Percentiles rank a stretch among this genome's conserved stretches.
These are phyloP conservation scores for Fusarium aywerte DNA, from an alignment of 2,329 filamentous ascomycete genomes.

Conservation along the genomic window DNA sequence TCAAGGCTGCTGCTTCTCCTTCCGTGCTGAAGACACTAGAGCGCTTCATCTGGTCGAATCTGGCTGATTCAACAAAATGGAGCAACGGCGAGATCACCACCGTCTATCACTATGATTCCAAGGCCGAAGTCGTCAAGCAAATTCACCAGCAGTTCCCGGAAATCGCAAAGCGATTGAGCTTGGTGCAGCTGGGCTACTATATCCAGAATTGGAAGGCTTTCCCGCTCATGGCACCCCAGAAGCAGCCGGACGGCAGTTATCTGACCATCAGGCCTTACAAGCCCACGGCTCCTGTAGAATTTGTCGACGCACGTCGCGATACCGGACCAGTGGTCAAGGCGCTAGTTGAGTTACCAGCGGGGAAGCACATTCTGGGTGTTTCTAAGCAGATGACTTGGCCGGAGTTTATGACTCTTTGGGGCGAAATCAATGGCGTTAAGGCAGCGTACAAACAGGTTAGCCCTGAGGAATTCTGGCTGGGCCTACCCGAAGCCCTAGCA, in stretches of 20 bases:
- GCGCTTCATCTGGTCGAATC: constrained; percentile 26
- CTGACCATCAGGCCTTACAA: neutral
- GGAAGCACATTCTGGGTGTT: neutral
- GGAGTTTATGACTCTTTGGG: constrained; percentile 27
- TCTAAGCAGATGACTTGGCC: constrained; percentile 16
- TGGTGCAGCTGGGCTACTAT: neutral
- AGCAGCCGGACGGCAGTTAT: constrained; percentile 12
- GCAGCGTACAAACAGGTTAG: constrained; percentile 35
- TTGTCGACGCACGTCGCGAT: neutral
- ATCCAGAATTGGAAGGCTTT: constrained; percentile 13
- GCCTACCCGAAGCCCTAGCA: neutral
- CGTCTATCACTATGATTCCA: constrained; percentile 29
- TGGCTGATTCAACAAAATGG: constrained; percentile 27
- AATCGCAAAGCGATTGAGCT: constrained; percentile 14
- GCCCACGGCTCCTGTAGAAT: constrained; percentile 2
- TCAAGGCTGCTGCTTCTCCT: constrained; percentile 21
- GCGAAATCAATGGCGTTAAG: constrained; percentile 25
- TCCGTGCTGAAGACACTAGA: constrained; percentile 9
- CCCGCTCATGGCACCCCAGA: neutral
- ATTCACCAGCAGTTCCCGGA: constrained; percentile 12
- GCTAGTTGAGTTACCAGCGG: neutral
- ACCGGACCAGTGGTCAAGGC: neutral
- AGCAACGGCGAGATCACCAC: constrained; percentile 28
- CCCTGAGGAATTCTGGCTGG: constrained; percentile 21
- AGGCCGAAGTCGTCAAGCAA: constrained; percentile 10